Percentiles rank a stretch among this genome's conserved stretches.
Conservation (phyloP, 176 grass and related monocot genomes). For the Ananas comosus region DNA sequence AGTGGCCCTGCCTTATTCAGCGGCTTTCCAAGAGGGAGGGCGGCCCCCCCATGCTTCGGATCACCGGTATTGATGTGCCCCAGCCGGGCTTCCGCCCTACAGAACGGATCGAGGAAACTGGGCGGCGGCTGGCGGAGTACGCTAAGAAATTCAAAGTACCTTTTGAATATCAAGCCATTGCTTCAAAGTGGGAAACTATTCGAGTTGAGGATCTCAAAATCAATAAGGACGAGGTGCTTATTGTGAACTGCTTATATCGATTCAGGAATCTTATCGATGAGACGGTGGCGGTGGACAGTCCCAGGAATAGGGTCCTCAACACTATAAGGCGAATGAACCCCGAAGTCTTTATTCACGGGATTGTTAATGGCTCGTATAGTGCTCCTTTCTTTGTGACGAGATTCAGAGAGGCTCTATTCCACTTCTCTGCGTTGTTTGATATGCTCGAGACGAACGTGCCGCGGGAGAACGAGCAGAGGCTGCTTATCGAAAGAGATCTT, state of each 20-base stretch:
- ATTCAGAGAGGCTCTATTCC: constrained; percentile 88
- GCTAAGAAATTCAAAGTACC: constrained; percentile 63
- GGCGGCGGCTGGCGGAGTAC: constrained; percentile 73
- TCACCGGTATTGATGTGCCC: constrained; percentile 90
- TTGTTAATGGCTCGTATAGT: constrained; percentile 93
- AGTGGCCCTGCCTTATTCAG: constrained; percentile 91
- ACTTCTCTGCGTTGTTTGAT: constrained; percentile 88
- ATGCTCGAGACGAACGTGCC: constrained; percentile 88
- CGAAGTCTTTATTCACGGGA: constrained; percentile 74
- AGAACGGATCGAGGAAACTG: constrained; percentile 86
- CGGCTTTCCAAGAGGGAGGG: constrained; percentile 70
- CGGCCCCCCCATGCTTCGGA: constrained; percentile 55
- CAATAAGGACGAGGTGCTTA: constrained; percentile 63
- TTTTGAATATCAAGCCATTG: constrained; percentile 82
- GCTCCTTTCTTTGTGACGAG: constrained; percentile 93
- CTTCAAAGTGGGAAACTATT: constrained; percentile 91
- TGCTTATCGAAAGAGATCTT: constrained; percentile 71
- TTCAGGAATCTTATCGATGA: constrained; percentile 95
- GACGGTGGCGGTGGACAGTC: constrained; percentile 88
- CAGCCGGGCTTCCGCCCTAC: constrained; percentile 88
- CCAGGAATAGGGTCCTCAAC: constrained; percentile 83
- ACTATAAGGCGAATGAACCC: constrained; percentile 93
- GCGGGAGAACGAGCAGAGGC: constrained; percentile 61
- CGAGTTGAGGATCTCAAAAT: constrained; percentile 62
- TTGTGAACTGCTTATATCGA: constrained; percentile 91